These are phyloP conservation scores for Magnolia kwangsiensis DNA, from an alignment of 164 flowering plant species.

Conservation along the genomic window DNA sequence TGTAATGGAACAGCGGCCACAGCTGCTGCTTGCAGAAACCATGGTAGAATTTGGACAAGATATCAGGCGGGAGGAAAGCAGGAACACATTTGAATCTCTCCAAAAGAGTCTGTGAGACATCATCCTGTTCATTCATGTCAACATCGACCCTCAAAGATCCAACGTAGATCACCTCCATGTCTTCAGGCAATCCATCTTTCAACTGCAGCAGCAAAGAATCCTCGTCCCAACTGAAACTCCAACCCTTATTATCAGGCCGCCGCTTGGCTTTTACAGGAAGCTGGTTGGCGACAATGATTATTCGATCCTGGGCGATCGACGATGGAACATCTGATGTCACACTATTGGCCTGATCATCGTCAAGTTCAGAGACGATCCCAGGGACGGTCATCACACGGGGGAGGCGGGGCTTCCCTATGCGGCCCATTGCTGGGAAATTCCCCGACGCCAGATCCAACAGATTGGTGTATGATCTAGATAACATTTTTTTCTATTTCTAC, in stretches of 20 bases:
- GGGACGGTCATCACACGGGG: conserved; percentile 72
- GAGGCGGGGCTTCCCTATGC: conserved; percentile 38
- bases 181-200: conserved; percentile 75
- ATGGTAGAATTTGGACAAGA: conserved; percentile 50
- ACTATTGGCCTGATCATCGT: conserved; percentile 67
- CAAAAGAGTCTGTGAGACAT: conserved; percentile 58
- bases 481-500: conserved; percentile 33
- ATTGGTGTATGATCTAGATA: conserved; percentile 78
- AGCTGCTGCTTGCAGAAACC: conserved; percentile 75
- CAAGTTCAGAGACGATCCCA: conserved; percentile 61
- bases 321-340: conserved; percentile 69
- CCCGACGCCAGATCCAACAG: conserved; percentile 78
- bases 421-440: conserved; percentile 54
- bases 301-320: conserved; percentile 53
- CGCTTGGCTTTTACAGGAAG: conserved; percentile 64
- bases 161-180: conserved; percentile 73
- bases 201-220: conserved; percentile 65
- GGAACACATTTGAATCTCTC: conserved; percentile 75
- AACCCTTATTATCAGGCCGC: conserved; percentile 58
- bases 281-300: conserved; percentile 73
- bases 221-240: conserved; percentile 84
- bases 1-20: conserved; percentile 84
- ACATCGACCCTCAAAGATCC: conserved; percentile 64
- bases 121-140: conserved; percentile 61
- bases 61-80: conserved; percentile 58